These are phyloP conservation scores for Sechiopsis laciniata DNA, from an alignment of 306 rosid species.

Conservation along the genomic window DNA sequence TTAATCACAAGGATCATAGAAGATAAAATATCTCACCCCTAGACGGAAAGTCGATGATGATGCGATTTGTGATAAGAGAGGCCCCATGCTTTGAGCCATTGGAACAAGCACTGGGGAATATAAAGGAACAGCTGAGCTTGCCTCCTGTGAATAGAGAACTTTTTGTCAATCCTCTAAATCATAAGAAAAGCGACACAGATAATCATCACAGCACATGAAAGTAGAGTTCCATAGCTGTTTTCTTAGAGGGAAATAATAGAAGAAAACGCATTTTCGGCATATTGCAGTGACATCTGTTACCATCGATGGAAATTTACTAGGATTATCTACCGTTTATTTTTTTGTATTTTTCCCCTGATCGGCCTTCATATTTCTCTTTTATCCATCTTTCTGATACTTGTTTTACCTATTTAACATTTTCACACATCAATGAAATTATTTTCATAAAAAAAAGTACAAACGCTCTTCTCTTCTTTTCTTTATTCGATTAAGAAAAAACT, in stretches of 20 bases:
- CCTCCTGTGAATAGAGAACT: constrained; percentile 50
- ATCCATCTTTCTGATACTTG: no score
- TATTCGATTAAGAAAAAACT: neutral
- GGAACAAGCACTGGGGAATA: constrained; percentile 94
- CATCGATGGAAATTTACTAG: no score
- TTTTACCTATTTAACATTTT: no score
- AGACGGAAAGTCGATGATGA: constrained; percentile 83
- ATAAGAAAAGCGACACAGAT: neutral
- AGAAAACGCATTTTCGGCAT: neutral
- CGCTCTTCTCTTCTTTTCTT: neutral
- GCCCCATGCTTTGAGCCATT: constrained; percentile 88
- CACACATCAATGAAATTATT: no score
- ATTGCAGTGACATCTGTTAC: no score
- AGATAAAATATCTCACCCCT: constrained; percentile 54
- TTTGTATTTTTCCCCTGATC: no score
- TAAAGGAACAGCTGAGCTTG: constrained; percentile 82
- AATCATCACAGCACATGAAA: neutral
- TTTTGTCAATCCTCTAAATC: constrained; percentile 15
- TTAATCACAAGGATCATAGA: constrained; percentile 7
- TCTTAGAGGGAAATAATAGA: neutral
- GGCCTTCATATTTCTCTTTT: no score
- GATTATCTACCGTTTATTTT: no score
- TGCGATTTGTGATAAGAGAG: constrained; percentile 82
- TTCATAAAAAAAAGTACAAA: no score
- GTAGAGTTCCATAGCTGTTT: constrained; percentile 1